These are phyloP conservation scores for Verruconis gallopava DNA, from an alignment of 2,329 filamentous ascomycete genomes.

Conservation along the genomic window DNA sequence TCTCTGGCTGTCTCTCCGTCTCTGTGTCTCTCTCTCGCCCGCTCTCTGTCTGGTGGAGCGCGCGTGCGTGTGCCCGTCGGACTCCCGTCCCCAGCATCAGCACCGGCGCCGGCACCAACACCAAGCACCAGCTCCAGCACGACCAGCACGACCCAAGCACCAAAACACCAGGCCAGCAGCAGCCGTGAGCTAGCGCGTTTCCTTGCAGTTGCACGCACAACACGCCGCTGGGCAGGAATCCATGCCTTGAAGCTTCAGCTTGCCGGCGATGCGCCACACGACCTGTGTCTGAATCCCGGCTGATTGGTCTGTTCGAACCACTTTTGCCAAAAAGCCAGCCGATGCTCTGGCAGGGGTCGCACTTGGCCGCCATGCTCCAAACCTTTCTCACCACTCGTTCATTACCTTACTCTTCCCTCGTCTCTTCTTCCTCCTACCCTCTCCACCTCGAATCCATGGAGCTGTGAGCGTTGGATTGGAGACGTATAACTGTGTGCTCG, in stretches of 20 bases:
- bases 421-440: background rate
- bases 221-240: background rate
- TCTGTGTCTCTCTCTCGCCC: no score
- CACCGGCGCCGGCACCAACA: no score
- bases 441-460: background rate
- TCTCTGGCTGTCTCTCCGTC: no score
- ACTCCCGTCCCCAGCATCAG: no score
- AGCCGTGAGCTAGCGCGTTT: background rate
- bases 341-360: background rate
- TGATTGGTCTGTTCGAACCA: background rate
- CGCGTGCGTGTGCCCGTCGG: no score
- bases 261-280: background rate
- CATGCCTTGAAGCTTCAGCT: slow-evolving; percentile 1
- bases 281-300: background rate
- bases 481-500: background rate
- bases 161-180: background rate
- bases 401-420: background rate
- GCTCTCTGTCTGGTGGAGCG: no score
- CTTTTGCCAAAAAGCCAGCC: background rate
- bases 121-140: no score
- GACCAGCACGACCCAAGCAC: background rate
- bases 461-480: background rate
- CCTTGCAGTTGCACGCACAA: background rate
- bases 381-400: background rate
- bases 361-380: background rate